phyloP scores from a whole-genome alignment of 202 grass and related monocot genomes.

The Schoenoplectus triqueter region DNA sequence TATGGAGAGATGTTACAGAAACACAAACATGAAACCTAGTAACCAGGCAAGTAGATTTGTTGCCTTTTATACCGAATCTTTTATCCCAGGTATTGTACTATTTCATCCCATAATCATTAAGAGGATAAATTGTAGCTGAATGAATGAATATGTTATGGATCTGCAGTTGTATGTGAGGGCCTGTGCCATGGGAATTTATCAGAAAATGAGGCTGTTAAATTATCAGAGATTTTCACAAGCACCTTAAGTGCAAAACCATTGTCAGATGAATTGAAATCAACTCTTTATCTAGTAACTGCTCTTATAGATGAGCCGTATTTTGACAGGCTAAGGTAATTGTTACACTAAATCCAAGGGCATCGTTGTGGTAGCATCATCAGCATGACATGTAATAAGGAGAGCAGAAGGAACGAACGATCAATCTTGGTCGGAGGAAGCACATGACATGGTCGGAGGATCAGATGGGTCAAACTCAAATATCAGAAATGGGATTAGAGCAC shows the following conservation, averaged over 20 bases:
- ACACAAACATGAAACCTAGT: conserved; percentile 83
- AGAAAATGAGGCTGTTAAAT: conserved; percentile 69
- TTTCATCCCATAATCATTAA: neutral
- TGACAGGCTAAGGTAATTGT: conserved; percentile 74
- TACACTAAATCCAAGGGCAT: conserved; percentile 57
- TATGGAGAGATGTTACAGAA: conserved; percentile 91
- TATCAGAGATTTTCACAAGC: conserved; percentile 80
- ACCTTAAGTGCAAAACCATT: conserved; percentile 60
- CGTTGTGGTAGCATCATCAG: conserved; percentile 61
- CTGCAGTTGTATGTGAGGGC: conserved; percentile 87
- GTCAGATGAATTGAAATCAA: conserved; percentile 67
- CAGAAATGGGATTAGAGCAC: no score
- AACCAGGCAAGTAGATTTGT: conserved; percentile 74
- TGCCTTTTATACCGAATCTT: conserved; percentile 59
- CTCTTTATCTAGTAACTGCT: conserved; percentile 86
- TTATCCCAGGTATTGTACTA: conserved; percentile 66
- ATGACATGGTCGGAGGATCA: no score
- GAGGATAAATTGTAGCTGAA: conserved; percentile 11
- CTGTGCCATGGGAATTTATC: conserved; percentile 95
- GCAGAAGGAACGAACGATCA: no score
- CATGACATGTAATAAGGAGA: no score
- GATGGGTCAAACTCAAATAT: no score
- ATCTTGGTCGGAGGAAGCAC: no score
- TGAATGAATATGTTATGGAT: neutral
- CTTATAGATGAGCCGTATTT: conserved; percentile 93